Base-by-base conservation (phyloP, 177 flowering plant species). In the Vitis hybrid region DNA sequence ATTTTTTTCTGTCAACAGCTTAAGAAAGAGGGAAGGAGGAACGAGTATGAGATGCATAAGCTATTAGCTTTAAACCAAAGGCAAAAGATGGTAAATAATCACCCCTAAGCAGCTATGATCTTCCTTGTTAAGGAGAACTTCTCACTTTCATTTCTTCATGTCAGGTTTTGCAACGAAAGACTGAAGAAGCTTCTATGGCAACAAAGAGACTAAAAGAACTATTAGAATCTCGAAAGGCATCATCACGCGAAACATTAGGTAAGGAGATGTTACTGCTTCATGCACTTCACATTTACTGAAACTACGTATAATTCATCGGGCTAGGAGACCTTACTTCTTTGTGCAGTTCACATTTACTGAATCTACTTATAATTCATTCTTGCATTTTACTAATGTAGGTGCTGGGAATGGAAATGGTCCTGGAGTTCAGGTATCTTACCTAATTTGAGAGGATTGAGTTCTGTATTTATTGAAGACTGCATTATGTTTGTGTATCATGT, bases 21-120 rank as follows among this genome's bases (percentile, higher is more conserved):
- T 14, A 92, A 90, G 85, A 94, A 96, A 82, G 97, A 94, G 74
- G 96, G 95, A 62, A 85, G 97, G 73, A 85, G 97, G 78, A 96
- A 90, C 69, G 98, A 94, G 74, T 94, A 90, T 74, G 98, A 94
- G 81, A 92, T 96, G 98, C 97, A 94, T 69, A 92, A 91, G 78
- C 82, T 96, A 12, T 70, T 88, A 70, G 92, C 97, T 66, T 80
- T 92, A 70, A 94, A 90, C 72, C 97, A 92, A 71, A 87, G 97
- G 76, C 98, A 94, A 74, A 96, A 94, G 79, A 84, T 87, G 99
- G 99, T 94, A 85, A 74, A 19, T 19, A 50, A 55, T 1, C 54
- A 55, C 6, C 56, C 60, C 56, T 62, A 12, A 11, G 8, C n/a
- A 7, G 7, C n/a, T 62, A 27, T 11, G 49, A 11, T 17, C 27